Percentiles rank a stretch among this genome's conserved stretches.
phyloP scores from a whole-genome alignment of 2,329 filamentous ascomycete species.

The Cercospora sp. region DNA sequence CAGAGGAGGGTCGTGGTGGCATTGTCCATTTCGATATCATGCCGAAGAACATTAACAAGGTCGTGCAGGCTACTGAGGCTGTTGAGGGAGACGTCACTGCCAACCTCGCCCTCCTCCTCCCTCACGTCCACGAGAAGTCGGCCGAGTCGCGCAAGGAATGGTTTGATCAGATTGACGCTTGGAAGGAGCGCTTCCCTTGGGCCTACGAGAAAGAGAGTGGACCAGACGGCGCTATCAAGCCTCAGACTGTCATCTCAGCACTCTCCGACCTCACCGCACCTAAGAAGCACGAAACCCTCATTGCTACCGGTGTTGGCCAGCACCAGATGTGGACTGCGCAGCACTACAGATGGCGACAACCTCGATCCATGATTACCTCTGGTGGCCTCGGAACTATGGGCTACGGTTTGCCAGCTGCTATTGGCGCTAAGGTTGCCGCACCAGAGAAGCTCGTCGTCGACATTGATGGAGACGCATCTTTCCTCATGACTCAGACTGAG shows the following conservation, averaged over 20 bases:
- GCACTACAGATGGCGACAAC: conserved; percentile 91
- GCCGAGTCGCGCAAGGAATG: conserved; percentile 73
- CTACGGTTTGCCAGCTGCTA: conserved; percentile 88
- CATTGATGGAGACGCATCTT: conserved; percentile 97
- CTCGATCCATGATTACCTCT: conserved; percentile 92
- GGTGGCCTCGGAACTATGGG: conserved; percentile 97
- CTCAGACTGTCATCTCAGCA: conserved; percentile 87
- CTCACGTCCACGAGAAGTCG: conserved; percentile 63
- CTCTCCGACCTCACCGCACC: conserved; percentile 79
- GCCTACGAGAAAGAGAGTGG: conserved; percentile 74
- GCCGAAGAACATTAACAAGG: conserved; percentile 99
- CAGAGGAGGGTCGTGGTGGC: conserved; percentile 80
- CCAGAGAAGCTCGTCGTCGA: conserved; percentile 86
- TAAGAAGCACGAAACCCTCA: conserved; percentile 80
- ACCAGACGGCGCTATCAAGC: conserved; percentile 80
- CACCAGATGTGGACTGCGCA: conserved; percentile 99
- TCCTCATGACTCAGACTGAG: conserved; percentile 98
- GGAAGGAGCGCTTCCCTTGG: conserved; percentile 91
- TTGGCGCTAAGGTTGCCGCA: conserved; percentile 85
- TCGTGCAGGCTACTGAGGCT: conserved; percentile 92
- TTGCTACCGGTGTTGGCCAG: conserved; percentile 92
- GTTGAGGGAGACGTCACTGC: conserved; percentile 87
- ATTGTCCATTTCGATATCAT: conserved; percentile 98
- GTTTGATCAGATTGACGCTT: conserved; percentile 84
- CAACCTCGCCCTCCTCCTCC: conserved; percentile 75